These are phyloP conservation scores for Nasturtium officinale DNA, from an alignment of 345 rosid species.

Conservation along the genomic window DNA sequence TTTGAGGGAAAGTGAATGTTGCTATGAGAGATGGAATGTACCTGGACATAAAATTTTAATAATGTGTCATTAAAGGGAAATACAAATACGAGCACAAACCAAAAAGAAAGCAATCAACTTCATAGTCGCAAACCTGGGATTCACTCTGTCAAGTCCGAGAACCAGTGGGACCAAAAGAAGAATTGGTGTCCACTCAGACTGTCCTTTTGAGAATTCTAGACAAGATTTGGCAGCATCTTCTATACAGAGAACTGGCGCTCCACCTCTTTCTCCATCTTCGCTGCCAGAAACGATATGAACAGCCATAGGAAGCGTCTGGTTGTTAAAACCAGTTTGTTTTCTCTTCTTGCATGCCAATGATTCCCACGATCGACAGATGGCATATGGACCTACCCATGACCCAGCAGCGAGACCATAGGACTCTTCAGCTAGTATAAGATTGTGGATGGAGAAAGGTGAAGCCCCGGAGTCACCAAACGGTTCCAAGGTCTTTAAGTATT, in stretches of 20 bases:
- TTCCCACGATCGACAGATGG: constrained; percentile 90
- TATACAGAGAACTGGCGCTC: constrained; percentile 86
- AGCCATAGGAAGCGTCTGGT: constrained; percentile 74
- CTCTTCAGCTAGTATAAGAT: constrained; percentile 76
- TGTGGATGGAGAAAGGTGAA: constrained; percentile 80
- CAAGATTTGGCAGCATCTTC: constrained; percentile 78
- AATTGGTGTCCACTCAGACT: constrained; percentile 73
- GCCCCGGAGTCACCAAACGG: constrained; percentile 77
- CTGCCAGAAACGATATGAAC: constrained; percentile 85
- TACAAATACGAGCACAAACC: constrained; percentile 9
- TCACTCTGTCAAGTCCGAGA: constrained; percentile 88
- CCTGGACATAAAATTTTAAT: constrained; percentile 47
- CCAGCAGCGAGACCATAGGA: constrained; percentile 92
- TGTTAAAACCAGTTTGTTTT: constrained; percentile 47
- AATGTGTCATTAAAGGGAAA: not conserved
- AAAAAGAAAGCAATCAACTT: not conserved
- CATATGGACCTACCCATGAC: constrained; percentile 99
- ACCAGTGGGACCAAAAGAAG: constrained; percentile 93
- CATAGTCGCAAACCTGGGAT: constrained; percentile 66
- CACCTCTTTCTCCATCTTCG: constrained; percentile 95
- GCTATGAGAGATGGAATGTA: constrained; percentile 76
- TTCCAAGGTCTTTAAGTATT: constrained; percentile 72
- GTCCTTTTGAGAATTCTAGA: constrained; percentile 66
- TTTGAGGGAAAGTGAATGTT: constrained; percentile 84
- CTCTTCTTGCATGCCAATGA: constrained; percentile 57